Base-by-base conservation (phyloP, 2,329 filamentous ascomycete species). In the Beauveria australis region DNA sequence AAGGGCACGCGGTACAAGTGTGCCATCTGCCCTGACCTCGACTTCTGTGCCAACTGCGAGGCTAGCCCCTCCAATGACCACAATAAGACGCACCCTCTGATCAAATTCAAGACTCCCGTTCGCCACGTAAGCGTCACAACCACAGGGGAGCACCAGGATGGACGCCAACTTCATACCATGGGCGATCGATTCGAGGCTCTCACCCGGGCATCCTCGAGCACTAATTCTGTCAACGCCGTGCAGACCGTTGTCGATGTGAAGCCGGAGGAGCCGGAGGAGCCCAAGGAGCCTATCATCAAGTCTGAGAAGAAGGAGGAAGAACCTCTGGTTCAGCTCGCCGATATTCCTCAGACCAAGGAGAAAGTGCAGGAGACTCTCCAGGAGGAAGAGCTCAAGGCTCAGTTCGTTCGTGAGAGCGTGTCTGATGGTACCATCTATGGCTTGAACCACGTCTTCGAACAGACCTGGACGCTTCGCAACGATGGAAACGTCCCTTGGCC, bases 11-110 rank as follows among this genome's bases (percentile, higher is more conserved):
- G 94, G 65, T 99, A 94, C 83, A 99, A 99, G 85, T 99, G 94
- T 72, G 91, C 93, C 57, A 88, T 99, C 61, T 99, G 94, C 79
- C 82, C 95, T 70, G 92, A 99, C 72, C 88, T 88, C 40, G 94
- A 99, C 75, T 96, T 97, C 78, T 99, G 94, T 73, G 91, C 89
- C 70, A 89, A 84, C 70, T 99, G 94, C 76, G 95, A 99, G 77
- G 91, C 93, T 53, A 86, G 86, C 68, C 94, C 94, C 8, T 80
- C 80, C 65, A 93, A 95, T 74, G 79, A 78, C 24, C 94, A 99
- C 79, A 97, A 97, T 79, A 87, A 86, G 74, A 96, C 92, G n/a
- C 94, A 99, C 69, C 94, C 94, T 30, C 79, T 99, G 67, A 92
- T 99, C 79, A 97, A 96, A 78, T 92, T 99, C 80, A 96, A 91